Percentiles rank a stretch among this genome's conserved stretches.
These are phyloP conservation scores for Silene noctiflora DNA, from an alignment of 179 eudicot genomes.

Conservation along the genomic window DNA sequence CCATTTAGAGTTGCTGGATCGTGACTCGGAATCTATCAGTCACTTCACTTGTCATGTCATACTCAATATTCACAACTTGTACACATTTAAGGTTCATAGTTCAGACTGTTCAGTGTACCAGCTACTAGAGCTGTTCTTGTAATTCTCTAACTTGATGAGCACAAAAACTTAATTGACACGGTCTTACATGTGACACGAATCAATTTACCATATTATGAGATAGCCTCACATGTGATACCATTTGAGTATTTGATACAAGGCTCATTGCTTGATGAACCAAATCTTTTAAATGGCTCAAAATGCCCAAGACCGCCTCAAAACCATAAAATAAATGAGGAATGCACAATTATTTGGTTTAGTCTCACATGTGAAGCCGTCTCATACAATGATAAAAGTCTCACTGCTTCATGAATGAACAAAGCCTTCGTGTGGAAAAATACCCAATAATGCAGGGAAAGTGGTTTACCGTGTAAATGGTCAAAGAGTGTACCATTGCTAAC, in stretches of 20 bases:
- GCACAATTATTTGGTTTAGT: background rate
- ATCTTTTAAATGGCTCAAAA: background rate
- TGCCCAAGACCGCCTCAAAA: background rate
- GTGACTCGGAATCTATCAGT: background rate
- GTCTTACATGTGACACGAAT: no score
- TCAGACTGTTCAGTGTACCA: background rate
- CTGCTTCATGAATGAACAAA: no score
- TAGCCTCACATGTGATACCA: background rate
- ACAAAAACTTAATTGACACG: no score
- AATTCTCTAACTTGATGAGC: background rate
- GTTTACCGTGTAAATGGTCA: slow-evolving; percentile 69
- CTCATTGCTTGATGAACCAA: background rate
- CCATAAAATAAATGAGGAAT: background rate
- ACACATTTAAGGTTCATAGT: background rate
- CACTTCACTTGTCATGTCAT: background rate
- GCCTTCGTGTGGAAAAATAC: background rate
- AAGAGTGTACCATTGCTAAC: slow-evolving; percentile 68
- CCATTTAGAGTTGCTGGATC: background rate
- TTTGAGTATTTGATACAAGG: background rate
- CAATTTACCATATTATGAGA: background rate
- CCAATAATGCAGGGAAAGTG: background rate
- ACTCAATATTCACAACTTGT: background rate
- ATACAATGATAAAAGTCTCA: no score
- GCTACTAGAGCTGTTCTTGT: background rate
- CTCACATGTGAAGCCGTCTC: no score